Base-by-base conservation (phyloP, 306 rosid genomes). In the Hippophae gyantsensis region DNA sequence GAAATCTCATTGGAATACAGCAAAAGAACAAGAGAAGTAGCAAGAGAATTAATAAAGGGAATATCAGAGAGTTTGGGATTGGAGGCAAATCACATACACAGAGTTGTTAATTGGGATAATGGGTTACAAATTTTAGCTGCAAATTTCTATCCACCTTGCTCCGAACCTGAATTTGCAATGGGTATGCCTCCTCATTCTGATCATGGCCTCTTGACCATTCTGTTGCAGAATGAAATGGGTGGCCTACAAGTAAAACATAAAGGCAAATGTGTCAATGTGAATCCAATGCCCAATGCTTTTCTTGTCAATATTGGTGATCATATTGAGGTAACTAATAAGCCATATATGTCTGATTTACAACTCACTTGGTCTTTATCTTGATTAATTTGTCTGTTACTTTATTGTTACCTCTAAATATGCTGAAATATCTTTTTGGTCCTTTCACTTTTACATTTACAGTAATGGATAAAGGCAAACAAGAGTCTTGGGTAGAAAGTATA, bases 1-100 rank as follows among this genome's bases (percentile, higher is more conserved):
- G 85, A 79, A 48, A 57, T 72, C 43, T 61, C 55, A 2, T 69
- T 46, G 53, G 79, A 79, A 72, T 83, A 66, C 63, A 54, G 78
- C 60, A 61, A 47, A 74, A 68, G 60, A 63, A 61, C 72, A 25
- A 56, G 78, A 68, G 55, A 67, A 52, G 64, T 80, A 56, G 86
- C 66, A 18, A 52, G 41, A 12, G 58, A 63, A 52, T 40, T 51
- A 52, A 10, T 42, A 27, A 63, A 10, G 18, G 58, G 25, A 52
- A 63, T 63, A 51, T 63, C 67, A 3, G 52, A 63, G 48, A 52
- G 50, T n/a, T 52, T 63, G 50, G 58, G 41, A 0, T n/a, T 62
- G 66, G 49, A 50, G 40, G 3, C 57, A 7, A 2, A 56, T 12
- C 43, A 58, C 13, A 58, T 58, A 42, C 1, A 14, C 11, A 7